phyloP scores from a whole-genome alignment of 352 stramenopile genomes.

The Hyaloperonospora brassicae region DNA sequence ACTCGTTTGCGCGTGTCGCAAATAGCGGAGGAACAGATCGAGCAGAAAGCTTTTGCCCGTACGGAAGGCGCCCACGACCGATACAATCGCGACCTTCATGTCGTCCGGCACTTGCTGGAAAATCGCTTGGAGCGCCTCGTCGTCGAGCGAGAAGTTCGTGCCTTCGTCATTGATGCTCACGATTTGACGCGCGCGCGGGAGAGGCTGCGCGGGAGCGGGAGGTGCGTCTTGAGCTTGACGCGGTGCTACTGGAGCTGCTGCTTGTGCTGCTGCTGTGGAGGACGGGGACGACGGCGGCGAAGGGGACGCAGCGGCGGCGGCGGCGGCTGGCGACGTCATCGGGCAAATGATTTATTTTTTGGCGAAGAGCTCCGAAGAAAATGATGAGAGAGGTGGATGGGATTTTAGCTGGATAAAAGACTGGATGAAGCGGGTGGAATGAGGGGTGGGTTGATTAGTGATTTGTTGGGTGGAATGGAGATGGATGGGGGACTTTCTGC shows the following conservation, averaged over 20 bases:
- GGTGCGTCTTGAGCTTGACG: neutral
- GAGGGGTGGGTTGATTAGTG: no score
- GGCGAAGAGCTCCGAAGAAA: no score
- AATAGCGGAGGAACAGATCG: constrained; percentile 95
- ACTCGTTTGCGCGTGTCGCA: constrained; percentile 61
- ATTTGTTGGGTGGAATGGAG: no score
- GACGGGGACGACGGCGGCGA: constrained; percentile 3
- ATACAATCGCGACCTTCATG: constrained; percentile 97
- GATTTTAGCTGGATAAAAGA: no score
- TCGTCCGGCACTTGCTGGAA: constrained; percentile 76
- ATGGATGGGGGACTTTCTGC: no score
- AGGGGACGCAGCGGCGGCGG: constrained; percentile 12
- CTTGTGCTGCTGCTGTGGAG: constrained; percentile 7
- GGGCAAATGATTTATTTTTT: constrained; percentile 6
- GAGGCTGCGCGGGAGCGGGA: constrained; percentile 21
- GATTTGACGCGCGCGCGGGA: constrained; percentile 54
- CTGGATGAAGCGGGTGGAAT: no score
- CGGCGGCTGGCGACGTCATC: neutral
- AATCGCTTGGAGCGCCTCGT: constrained; percentile 58
- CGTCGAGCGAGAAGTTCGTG: constrained; percentile 80
- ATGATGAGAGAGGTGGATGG: no score
- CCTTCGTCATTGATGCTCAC: constrained; percentile 84
- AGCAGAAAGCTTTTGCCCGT: constrained; percentile 98
- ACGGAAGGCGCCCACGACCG: constrained; percentile 96
- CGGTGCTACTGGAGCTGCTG: no score